Base-by-base conservation (phyloP, 176 grass and related monocot species). In the Ampelocalamus luodianensis region DNA sequence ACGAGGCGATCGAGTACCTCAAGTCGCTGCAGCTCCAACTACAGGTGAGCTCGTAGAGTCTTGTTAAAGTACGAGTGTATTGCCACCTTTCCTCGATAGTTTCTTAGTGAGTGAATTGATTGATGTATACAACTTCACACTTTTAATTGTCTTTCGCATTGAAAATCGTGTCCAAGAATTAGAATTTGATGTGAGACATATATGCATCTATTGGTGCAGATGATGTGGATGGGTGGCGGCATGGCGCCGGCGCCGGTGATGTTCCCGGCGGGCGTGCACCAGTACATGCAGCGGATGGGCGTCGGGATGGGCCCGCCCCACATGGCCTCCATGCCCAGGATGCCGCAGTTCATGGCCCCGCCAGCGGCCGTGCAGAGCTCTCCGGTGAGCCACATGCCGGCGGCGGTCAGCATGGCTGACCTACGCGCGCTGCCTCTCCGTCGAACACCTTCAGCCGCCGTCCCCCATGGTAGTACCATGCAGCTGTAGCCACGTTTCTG, bases 1-100 rank as follows among this genome's bases (percentile, higher is more conserved):
- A 98, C 64, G 93, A 98, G 70, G 93, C 96, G 14, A 98, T 98
- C 55, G 85, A 93, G 85, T 95, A 95, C 80, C 92, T 98, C 79
- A 98, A 95, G 68, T 88, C 91, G 32, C 85, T 98, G 80, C 93
- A 93, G 76, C 83, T 95, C 9, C 96, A 95, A 83, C 79, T 98
- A 48, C 91, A 96, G 89, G 89, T 93, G 8, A 18, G 29, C 39
- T 62, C 24, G 10, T 10, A 9, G 8, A 34, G 20, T 56, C 22
- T 0, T 58, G 22, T 20, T 55, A 18, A 13, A 14, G 10, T 13
- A 14, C 12, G 38, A 40, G 5, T 40, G 45, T 13, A 50, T 15
- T 10, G 42, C 42, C 42, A 2, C 32, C 32, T 34, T 45, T 50
- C 4, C 48, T 16, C 12, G 1, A 20, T 17, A 20, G 5, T 1